phyloP scores from a whole-genome alignment of 495 filamentous ascomycete species.

The Neurospora sp. region DNA sequence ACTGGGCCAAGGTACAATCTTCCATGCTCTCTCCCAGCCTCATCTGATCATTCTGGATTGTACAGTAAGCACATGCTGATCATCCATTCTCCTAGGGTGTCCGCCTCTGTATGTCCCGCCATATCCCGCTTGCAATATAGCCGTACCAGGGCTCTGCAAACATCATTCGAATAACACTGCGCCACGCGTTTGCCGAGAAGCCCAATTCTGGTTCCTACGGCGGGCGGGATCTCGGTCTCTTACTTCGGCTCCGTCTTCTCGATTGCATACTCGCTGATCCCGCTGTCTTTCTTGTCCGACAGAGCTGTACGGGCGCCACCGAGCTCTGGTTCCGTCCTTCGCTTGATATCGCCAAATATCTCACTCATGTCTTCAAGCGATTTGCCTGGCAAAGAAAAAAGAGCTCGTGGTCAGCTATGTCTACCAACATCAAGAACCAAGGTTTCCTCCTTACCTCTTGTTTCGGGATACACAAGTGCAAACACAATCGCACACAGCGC shows the following conservation, averaged over 20 bases:
- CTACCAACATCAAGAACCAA: background rate
- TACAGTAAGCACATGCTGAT: background rate
- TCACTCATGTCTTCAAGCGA: slow-evolving; percentile 46
- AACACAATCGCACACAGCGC: slow-evolving; percentile 34
- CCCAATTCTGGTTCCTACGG: background rate
- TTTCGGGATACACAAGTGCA: slow-evolving; percentile 43
- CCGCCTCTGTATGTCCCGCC: background rate
- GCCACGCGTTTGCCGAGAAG: background rate
- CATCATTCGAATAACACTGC: background rate
- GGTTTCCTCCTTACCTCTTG: slow-evolving; percentile 23
- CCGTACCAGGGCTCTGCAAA: background rate
- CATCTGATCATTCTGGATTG: background rate
- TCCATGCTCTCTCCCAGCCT: background rate
- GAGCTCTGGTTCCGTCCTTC: background rate
- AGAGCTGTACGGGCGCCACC: background rate
- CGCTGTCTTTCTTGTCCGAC: background rate
- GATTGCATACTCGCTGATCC: background rate
- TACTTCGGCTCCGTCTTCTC: background rate
- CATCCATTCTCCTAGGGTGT: background rate
- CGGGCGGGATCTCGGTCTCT: background rate
- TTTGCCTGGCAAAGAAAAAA: slow-evolving; percentile 14
- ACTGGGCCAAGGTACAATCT: background rate
- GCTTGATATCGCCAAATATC: slow-evolving; percentile 27
- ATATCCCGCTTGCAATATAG: background rate
- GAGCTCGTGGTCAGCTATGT: background rate